Conservation (phyloP, 73 alveolate genomes). For the Paraurostyla sp. region DNA sequence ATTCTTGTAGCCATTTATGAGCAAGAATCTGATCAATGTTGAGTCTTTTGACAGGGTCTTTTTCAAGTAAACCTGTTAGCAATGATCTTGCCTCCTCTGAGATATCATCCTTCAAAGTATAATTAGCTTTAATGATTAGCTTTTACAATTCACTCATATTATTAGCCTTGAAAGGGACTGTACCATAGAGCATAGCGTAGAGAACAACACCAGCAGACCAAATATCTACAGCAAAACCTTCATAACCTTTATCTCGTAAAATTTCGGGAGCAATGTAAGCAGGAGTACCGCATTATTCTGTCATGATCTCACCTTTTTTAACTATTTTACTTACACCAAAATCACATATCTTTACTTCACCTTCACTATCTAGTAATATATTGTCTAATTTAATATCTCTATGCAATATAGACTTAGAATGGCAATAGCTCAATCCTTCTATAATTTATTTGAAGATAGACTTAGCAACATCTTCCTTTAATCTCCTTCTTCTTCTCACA, state of each 20-base stretch:
- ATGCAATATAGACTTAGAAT: constrained; percentile 78
- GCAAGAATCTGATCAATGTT: constrained; percentile 77
- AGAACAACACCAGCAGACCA: constrained; percentile 93
- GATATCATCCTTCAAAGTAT: constrained; percentile 76
- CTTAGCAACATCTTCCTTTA: constrained; percentile 80
- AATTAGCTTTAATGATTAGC: constrained; percentile 82
- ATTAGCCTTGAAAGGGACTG: constrained; percentile 91
- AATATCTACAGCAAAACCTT: constrained; percentile 90
- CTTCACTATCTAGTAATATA: constrained; percentile 82
- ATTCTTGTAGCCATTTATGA: constrained; percentile 88
- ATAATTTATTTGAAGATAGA: constrained; percentile 79
- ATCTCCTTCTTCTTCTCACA: constrained; percentile 70
- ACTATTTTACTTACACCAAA: constrained; percentile 88
- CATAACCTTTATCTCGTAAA: constrained; percentile 84
- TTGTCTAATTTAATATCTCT: constrained; percentile 89
- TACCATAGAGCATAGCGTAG: constrained; percentile 89
- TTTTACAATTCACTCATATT: constrained; percentile 85
- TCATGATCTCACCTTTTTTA: constrained; percentile 70
- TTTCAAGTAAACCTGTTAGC: constrained; percentile 74
- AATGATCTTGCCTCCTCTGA: constrained; percentile 83
- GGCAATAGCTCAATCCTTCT: constrained; percentile 82
- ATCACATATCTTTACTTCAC: constrained; percentile 87
- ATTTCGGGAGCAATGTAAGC: constrained; percentile 94
- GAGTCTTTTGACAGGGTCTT: constrained; percentile 86
- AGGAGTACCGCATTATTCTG: constrained; percentile 93